A percentile compares a stretch with the other conserved stretches of the same genome.
Evolutionary conservation across 2,329 filamentous ascomycete species (phyloP).

Genomic region (Rugonectria rugulosa): DNA sequence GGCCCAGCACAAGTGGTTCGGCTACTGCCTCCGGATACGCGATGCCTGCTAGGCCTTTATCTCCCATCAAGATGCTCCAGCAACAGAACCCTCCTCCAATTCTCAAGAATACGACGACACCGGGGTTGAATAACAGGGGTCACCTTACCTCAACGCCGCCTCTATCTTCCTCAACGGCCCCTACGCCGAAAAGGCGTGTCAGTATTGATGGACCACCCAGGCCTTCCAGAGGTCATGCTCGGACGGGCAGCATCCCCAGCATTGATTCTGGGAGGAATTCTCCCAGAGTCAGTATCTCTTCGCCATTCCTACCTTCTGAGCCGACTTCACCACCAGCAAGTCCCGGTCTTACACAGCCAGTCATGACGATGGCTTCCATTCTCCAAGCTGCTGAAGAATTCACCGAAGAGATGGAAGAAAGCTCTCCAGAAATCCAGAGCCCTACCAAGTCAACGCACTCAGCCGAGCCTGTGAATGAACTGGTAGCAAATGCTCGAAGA

Average conservation of each 20-base stretch:
- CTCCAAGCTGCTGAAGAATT: constrained; percentile 64
- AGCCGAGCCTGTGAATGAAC: constrained; percentile 72
- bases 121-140: constrained; percentile 35
- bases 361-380: constrained; percentile 62
- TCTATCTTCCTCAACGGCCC: constrained; percentile 41
- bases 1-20: constrained; percentile 46
- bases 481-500: constrained; percentile 85
- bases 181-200: constrained; percentile 49
- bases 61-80: constrained; percentile 55
- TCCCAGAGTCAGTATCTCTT: constrained; percentile 45
- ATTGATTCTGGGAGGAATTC: constrained; percentile 46
- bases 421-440: constrained; percentile 55
- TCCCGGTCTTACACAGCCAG: constrained; percentile 41
- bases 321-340: constrained; percentile 47
- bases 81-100: constrained; percentile 30
- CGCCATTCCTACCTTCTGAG: constrained; percentile 42
- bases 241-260: constrained; percentile 49
- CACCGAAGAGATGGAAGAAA: constrained; percentile 45
- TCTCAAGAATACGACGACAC: constrained; percentile 28
- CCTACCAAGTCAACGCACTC: constrained; percentile 64
- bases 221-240: constrained; percentile 47
- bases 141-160: constrained; percentile 48
- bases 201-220: constrained; percentile 52
- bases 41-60: constrained; percentile 53
- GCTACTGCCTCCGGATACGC: constrained; percentile 25